Conservation (phyloP, 495 filamentous ascomycete species). For the Umbilicaria muhlenbergii region DNA sequence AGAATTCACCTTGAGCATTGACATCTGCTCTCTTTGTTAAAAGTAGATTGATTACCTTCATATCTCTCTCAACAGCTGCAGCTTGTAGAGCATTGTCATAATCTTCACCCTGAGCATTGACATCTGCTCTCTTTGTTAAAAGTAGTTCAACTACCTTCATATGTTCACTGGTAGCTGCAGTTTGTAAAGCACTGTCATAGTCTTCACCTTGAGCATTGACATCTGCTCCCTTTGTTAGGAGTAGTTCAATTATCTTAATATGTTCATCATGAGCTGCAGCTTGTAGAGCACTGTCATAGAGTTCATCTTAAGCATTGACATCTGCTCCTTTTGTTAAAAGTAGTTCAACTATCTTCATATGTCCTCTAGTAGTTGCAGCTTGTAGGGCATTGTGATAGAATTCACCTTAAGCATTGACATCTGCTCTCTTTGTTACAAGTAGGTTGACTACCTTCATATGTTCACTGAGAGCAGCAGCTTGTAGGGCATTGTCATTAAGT, state of each 20-base stretch:
- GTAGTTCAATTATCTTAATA: not conserved
- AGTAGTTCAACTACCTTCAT: not conserved
- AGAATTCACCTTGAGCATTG: not conserved
- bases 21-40: not conserved
- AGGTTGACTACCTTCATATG: too few species aligned
- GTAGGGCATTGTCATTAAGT: too few species aligned
- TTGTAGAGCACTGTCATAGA: not conserved
- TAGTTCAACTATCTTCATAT: too few species aligned
- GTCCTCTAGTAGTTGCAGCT: too few species aligned
- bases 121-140: not conserved
- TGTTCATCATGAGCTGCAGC: not conserved
- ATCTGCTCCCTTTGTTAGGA: slow-evolving; percentile 2
- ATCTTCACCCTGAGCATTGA: not conserved
- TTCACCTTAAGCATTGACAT: too few species aligned
- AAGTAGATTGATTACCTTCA: not conserved
- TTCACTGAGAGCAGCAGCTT: too few species aligned
- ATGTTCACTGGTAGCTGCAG: too few species aligned
- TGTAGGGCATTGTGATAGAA: too few species aligned
- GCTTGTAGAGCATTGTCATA: not conserved
- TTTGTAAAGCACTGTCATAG: not conserved
- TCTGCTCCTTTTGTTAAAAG: too few species aligned
- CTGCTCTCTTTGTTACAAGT: slow-evolving; percentile 9
- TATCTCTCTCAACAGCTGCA: not conserved
- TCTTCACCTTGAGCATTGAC: not conserved
- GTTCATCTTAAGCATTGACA: not conserved